Base-by-base conservation (phyloP, 306 rosid genomes). In the Prunus mume region DNA sequence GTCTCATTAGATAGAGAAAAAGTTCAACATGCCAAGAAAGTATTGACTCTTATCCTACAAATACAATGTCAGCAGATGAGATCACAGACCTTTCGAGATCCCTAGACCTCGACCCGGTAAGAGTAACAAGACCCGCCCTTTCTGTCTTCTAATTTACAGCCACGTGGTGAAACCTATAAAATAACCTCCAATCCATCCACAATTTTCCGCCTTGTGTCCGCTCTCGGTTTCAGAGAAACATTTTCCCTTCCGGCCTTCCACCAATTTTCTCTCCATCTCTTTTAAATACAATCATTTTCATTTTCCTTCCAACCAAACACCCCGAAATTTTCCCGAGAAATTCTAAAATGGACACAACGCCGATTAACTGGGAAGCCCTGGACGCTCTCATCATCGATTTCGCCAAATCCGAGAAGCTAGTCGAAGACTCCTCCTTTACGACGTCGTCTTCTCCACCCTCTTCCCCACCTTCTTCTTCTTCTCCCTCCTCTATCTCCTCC, bases 311-410 rank as follows among this genome's bases (percentile, higher is more conserved):
- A 64, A 34, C 69, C 69, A 8, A 64, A 32, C 69, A 19, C 3
- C 47, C 47, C n/a, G 12, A 15, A 49, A 68, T 52, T 83, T 80
- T 80, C 71, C 65, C 69, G 54, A 64, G 46, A 20, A 65, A 27
- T 24, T 15, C 6, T 30, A 25, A 65, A 58, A 93, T 93, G 99
- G 97, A 96, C 6, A 83, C 97, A 14, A 74, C 90, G 82, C 89
- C 93, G 10, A 88, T 96, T 67, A 96, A 91, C 79, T 96, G 99
- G 99, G 98, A 96, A 83, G 83, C 98, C 12, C 97, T 96, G 3
- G 99, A 96, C 76, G 70, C 91, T 43, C 85, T 96, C 11, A 72
- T 96, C 2, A 86, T 92, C 86, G 98, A 92, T 68, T 96, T 96
- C 78, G 98, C 96, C 25, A 92, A 90, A 86, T 90, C 96, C 34